Evolutionary conservation across 164 flowering plant species (phyloP).

Genomic region (Annona cherimola): DNA sequence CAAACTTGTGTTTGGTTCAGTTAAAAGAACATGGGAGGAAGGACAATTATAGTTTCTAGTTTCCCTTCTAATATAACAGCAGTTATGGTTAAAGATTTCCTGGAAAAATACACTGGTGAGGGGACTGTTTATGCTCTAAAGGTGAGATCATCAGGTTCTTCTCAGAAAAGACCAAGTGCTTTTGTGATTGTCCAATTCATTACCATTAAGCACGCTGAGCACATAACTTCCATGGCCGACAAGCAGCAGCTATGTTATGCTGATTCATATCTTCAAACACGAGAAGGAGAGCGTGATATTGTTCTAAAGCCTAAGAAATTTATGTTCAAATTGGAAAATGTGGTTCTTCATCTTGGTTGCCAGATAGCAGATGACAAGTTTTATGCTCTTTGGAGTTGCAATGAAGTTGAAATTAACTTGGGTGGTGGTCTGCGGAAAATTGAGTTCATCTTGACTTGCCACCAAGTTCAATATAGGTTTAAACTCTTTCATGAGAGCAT

Average conservation of each 20-base stretch:
- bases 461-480: conserved; percentile 18
- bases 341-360: conserved; percentile 53
- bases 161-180: conserved; percentile 18
- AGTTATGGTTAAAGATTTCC: conserved; percentile 33
- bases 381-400: too few relatives aligned
- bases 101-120: conserved; percentile 47
- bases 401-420: conserved; percentile 34
- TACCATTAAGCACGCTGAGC: conserved; percentile 21
- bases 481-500: conserved; percentile 54
- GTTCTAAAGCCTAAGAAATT: conserved; percentile 42
- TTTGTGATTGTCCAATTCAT: conserved; percentile 67
- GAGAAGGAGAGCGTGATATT: conserved; percentile 39
- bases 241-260: conserved; percentile 28
- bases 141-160: conserved; percentile 25
- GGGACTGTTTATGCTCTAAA: conserved; percentile 53
- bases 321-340: conserved; percentile 28
- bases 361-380: conserved; percentile 33
- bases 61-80: conserved; percentile 39
- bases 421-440: conserved; percentile 29
- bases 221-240: conserved; percentile 26
- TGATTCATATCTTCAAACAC: conserved; percentile 34
- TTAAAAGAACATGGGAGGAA: conserved; percentile 19
- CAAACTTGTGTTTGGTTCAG: not conserved
- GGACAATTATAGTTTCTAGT: conserved; percentile 53
- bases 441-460: conserved; percentile 14